Percentiles rank a stretch among this genome's conserved stretches.
phyloP scores from a whole-genome alignment of 768 basidiomycete species.

The Krasilnikovozyma curviuscula region DNA sequence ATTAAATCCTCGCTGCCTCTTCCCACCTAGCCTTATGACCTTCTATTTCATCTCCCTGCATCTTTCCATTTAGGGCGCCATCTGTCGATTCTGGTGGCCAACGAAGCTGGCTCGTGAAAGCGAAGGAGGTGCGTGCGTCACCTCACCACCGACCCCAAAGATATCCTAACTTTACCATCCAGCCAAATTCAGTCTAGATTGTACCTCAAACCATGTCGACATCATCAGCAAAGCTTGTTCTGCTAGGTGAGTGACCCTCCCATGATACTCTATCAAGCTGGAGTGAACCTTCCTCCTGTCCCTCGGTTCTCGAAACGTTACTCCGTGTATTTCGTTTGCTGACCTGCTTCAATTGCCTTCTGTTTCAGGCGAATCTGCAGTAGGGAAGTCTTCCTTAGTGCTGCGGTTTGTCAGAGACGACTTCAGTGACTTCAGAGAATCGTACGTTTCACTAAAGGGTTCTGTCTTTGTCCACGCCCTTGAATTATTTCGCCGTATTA shows the following conservation, averaged over 20 bases:
- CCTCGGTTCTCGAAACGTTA: not conserved
- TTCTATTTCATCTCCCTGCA: too few species aligned
- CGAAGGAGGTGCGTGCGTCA: too few species aligned
- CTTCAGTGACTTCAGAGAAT: slow-evolving; percentile 25
- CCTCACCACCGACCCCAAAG: too few species aligned
- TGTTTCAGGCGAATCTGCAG: slow-evolving; percentile 72
- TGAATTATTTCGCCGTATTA: slow-evolving; percentile 21
- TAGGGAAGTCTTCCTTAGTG: slow-evolving; percentile 83
- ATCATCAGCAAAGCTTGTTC: slow-evolving; percentile 49
- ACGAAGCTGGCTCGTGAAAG: too few species aligned
- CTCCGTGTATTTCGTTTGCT: too few species aligned
- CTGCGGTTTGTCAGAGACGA: slow-evolving; percentile 67
- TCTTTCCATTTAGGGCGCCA: too few species aligned
- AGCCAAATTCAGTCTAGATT: too few species aligned
- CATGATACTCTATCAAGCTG: not conserved
- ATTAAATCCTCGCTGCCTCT: too few species aligned
- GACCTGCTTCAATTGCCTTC: not conserved
- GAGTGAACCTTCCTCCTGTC: not conserved
- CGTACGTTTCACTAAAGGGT: slow-evolving; percentile 12
- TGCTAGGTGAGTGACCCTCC: slow-evolving; percentile 46
- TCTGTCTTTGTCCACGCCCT: not conserved
- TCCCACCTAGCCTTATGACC: too few species aligned
- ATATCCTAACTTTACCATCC: too few species aligned
- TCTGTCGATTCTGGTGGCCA: too few species aligned
- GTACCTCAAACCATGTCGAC: too few species aligned